These are phyloP conservation scores for Hevea brasiliensis DNA, from an alignment of 345 rosid genomes.

Conservation along the genomic window DNA sequence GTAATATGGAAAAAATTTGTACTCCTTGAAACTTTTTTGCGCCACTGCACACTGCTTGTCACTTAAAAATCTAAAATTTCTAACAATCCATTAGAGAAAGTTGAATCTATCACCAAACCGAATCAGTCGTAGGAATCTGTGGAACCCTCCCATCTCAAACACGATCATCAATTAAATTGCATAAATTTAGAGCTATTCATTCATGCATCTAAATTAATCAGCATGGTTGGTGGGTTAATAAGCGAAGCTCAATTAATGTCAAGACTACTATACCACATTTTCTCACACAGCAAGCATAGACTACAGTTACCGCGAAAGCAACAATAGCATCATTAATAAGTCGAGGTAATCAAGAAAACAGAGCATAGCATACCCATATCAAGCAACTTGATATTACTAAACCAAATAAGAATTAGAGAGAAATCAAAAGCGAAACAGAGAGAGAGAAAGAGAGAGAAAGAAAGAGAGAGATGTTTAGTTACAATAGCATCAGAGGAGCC, in stretches of 20 bases:
- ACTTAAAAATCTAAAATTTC: neutral
- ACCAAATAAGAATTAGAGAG: neutral
- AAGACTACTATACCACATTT: neutral
- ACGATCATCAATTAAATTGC: neutral
- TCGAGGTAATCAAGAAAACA: neutral
- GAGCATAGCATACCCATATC: neutral
- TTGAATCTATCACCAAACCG: neutral
- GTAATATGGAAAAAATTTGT: neutral
- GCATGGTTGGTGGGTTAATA: neutral
- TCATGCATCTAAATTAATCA: too few species aligned
- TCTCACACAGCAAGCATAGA: neutral
- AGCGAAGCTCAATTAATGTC: neutral
- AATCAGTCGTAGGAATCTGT: neutral
- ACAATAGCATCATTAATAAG: neutral
- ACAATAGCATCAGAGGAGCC: conserved; percentile 87
- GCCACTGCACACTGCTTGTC: neutral
- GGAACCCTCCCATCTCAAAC: neutral
- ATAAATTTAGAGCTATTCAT: too few species aligned
- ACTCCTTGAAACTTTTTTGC: neutral
- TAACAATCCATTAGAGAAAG: neutral
- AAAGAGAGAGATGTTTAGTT: conserved; percentile 11
- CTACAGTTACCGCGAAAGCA: neutral
- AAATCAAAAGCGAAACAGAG: neutral
- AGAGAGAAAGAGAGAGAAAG: conserved; percentile 6
- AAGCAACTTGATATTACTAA: conserved; percentile 1